phyloP scores from a whole-genome alignment of 192 early-diverging fungal species.

The Kappamyces sp. region DNA sequence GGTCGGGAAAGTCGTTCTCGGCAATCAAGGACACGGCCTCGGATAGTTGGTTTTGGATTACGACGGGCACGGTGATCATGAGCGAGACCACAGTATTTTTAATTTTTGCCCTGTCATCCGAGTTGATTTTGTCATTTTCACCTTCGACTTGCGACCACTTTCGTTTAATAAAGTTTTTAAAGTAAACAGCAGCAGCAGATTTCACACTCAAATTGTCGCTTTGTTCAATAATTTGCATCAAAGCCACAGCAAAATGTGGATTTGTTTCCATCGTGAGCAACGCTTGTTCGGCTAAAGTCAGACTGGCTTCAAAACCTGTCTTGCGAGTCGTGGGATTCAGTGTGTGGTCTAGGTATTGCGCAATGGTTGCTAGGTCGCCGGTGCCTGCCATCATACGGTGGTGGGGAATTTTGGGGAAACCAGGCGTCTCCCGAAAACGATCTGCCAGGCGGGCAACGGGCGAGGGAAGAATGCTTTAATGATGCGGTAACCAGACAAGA shows the following conservation, averaged over 20 bases:
- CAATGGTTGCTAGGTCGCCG: constrained; percentile 40
- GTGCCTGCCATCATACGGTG: constrained; percentile 50
- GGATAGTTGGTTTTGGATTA: constrained; percentile 80
- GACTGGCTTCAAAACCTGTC: constrained; percentile 40
- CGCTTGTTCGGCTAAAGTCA: constrained; percentile 32
- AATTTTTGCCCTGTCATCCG: constrained; percentile 69
- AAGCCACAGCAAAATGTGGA: constrained; percentile 59
- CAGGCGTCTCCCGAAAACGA: no score
- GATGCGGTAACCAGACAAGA: no score
- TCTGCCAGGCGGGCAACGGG: no score
- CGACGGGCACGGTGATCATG: constrained; percentile 74
- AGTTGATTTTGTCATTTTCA: constrained; percentile 42
- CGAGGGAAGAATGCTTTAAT: no score
- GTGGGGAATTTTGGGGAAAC: no score
- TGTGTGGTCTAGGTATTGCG: constrained; percentile 53
- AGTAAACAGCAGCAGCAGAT: constrained; percentile 78
- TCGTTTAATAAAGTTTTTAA: constrained; percentile 94
- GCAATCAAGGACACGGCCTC: constrained; percentile 94
- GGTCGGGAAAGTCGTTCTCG: constrained; percentile 82
- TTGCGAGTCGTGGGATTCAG: constrained; percentile 53
- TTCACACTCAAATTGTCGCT: constrained; percentile 55
- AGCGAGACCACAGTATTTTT: constrained; percentile 77
- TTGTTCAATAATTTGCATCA: constrained; percentile 70
- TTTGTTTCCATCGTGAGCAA: constrained; percentile 23
- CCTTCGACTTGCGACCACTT: constrained; percentile 69